Conservation (phyloP, 352 stramenopile species). For the Globisporangium cylindrosporum region DNA sequence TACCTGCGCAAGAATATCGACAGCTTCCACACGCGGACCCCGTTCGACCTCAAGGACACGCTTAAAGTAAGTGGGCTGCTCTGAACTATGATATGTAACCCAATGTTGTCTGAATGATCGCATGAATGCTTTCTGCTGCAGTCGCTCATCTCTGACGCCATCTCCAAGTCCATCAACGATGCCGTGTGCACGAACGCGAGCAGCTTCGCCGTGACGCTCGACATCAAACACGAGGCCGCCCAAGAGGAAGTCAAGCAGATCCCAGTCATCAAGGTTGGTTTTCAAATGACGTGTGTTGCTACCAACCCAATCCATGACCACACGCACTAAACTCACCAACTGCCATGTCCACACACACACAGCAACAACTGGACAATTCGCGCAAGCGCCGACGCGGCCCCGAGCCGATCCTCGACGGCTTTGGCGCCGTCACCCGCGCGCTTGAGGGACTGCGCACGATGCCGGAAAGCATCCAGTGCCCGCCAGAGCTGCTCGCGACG, state of each 20-base stretch:
- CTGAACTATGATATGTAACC: background rate
- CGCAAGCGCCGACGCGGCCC: conserved; percentile 69
- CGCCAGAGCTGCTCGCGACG: conserved; percentile 40
- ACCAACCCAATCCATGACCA: background rate
- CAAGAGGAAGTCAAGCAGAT: conserved; percentile 76
- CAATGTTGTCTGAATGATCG: background rate
- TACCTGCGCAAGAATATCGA: conserved; percentile 38
- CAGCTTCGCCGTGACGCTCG: conserved; percentile 63
- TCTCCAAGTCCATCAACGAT: conserved; percentile 44
- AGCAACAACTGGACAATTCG: conserved; percentile 60
- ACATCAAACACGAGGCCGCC: conserved; percentile 67
- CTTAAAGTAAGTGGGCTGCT: conserved; percentile 50
- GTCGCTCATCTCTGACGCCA: conserved; percentile 41
- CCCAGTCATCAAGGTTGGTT: conserved; percentile 61
- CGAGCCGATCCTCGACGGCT: conserved; percentile 65
- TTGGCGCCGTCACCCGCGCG: conserved; percentile 71
- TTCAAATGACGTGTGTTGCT: background rate
- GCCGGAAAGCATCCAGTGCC: conserved; percentile 53
- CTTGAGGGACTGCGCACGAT: conserved; percentile 43
- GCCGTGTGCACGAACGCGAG: conserved; percentile 55
- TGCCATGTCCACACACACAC: no score
- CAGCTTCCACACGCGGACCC: conserved; percentile 32
- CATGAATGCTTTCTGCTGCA: conserved; percentile 7
- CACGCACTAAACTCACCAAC: background rate
- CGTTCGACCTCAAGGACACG: conserved; percentile 75